Evolutionary conservation across 2,329 filamentous ascomycete genomes (phyloP).

Genomic region (Fusarium chlamydosporum): DNA sequence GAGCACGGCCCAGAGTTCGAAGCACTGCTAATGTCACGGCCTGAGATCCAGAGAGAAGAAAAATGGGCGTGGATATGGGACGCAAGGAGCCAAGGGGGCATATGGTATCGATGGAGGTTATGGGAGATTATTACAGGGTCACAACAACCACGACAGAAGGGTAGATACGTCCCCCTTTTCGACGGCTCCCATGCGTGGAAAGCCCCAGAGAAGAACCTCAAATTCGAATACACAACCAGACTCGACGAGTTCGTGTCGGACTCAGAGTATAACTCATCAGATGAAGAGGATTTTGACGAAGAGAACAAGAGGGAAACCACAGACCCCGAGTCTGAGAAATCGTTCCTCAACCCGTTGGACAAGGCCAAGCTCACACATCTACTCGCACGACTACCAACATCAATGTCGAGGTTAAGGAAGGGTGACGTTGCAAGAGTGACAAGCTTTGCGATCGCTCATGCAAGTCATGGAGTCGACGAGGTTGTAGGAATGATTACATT

Average conservation of each 20-base stretch:
- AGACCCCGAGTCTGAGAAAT: constrained; percentile 64
- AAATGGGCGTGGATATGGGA: constrained; percentile 97
- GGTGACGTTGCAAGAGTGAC: constrained; percentile 90
- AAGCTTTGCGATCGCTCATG: constrained; percentile 89
- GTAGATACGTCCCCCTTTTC: constrained; percentile 76
- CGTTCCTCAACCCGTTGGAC: constrained; percentile 84
- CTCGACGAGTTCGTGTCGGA: constrained; percentile 87
- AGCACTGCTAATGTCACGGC: constrained; percentile 88
- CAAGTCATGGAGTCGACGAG: constrained; percentile 87
- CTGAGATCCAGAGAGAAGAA: constrained; percentile 86
- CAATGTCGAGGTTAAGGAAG: constrained; percentile 79
- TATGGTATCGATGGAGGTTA: constrained; percentile 93
- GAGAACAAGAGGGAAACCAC: constrained; percentile 67
- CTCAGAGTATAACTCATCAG: constrained; percentile 86
- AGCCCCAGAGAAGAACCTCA: constrained; percentile 77
- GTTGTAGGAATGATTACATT: constrained; percentile 89
- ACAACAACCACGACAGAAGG: constrained; percentile 61
- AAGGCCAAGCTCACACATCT: constrained; percentile 88
- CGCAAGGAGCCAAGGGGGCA: constrained; percentile 79
- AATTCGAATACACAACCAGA: constrained; percentile 83
- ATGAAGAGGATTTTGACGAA: constrained; percentile 81
- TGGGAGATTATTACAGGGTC: constrained; percentile 86
- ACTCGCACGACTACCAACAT: constrained; percentile 84
- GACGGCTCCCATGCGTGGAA: constrained; percentile 85
- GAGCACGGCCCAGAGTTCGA: constrained; percentile 90